These are phyloP conservation scores for Sclerotiophoma versabilis DNA, from an alignment of 2,329 filamentous ascomycete species.

Conservation along the genomic window DNA sequence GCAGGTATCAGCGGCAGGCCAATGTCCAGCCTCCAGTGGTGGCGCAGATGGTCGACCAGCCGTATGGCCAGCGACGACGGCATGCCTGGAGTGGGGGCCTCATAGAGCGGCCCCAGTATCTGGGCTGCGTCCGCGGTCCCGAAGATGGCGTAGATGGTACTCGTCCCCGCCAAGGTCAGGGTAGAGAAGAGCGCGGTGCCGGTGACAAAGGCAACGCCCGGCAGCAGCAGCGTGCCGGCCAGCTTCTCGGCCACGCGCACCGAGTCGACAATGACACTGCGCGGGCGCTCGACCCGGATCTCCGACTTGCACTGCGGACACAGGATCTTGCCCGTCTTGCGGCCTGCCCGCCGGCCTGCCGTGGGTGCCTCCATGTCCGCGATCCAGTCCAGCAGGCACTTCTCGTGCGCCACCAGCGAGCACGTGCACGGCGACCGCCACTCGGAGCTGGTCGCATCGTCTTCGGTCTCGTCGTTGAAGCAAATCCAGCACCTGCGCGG, in stretches of 20 bases:
- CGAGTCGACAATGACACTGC: slow-evolving; percentile 73
- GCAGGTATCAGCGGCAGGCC: slow-evolving; percentile 73
- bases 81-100: slow-evolving; percentile 41
- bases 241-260: slow-evolving; percentile 65
- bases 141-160: slow-evolving; percentile 71
- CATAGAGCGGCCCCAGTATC: slow-evolving; percentile 57
- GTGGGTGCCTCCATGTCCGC: slow-evolving; percentile 79
- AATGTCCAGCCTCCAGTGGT: slow-evolving; percentile 62
- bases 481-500: slow-evolving; percentile 72
- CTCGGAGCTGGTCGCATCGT: slow-evolving; percentile 64
- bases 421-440: slow-evolving; percentile 94
- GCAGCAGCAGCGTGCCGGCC: slow-evolving; percentile 67
- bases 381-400: slow-evolving; percentile 89
- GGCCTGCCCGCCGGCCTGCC: slow-evolving; percentile 56
- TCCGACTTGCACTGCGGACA: slow-evolving; percentile 90
- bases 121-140: slow-evolving; percentile 65
- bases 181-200: slow-evolving; percentile 55
- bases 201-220: slow-evolving; percentile 66
- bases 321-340: slow-evolving; percentile 65
- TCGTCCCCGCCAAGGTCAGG: slow-evolving; percentile 65
- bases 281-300: slow-evolving; percentile 78
- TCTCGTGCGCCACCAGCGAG: slow-evolving; percentile 87
- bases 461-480: slow-evolving; percentile 70
- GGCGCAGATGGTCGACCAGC: slow-evolving; percentile 37
- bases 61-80: slow-evolving; percentile 44